Evolutionary conservation across 2,329 filamentous ascomycete genomes (phyloP), one percentile per base, ranked within the genome.

Genomic region (Coniochaeta sp.): DNA sequence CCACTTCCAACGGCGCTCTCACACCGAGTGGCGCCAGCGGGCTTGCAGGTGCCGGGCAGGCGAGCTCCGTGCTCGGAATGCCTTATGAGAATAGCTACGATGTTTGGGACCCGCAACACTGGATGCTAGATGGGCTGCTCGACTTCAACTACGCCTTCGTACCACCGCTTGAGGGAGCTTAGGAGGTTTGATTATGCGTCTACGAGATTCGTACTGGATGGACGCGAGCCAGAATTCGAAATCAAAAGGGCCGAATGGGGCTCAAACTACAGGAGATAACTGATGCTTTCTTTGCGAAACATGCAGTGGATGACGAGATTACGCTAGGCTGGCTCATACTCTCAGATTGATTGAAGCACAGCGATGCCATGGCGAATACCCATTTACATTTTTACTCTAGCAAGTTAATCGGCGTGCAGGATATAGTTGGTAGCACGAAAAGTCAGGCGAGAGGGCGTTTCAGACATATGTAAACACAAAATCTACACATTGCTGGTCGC

Each of bases 21-120:
- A 84, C 82, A 9, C 81, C 82, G 1, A 76, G 76, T 60, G 77
- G 77, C 19, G 75, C 75, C 14, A 77, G 78, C 50, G 72, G 72
- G 34, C 68, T 83, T 28, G 76, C 73, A 30, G 73, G 75, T 16
- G 64, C 70, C 3, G 74, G 73, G 28, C 65, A 70, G 2, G 74
- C 72, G 28, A 78, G 76, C 64, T 76, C 74, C 67, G 77, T 84
- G 69, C 75, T 84, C 58, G 73, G 73, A 28, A 73, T 84, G 63
- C 80, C 81, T 65, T 88, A 90, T 63, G 81, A 83, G 65, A 83
- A 89, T 67, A 92, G 47, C 24, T 52, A 52, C 22, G 90, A 96
- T 72, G 91, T 96, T 63, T 96, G 96, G 69, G 92, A 96, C 74
- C 91, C 93, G 1, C 81, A 96, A 68, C 91, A 93, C 72, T 97